phyloP scores from a whole-genome alignment of 148 eudicot genomes.

The Rhododendron simsii region DNA sequence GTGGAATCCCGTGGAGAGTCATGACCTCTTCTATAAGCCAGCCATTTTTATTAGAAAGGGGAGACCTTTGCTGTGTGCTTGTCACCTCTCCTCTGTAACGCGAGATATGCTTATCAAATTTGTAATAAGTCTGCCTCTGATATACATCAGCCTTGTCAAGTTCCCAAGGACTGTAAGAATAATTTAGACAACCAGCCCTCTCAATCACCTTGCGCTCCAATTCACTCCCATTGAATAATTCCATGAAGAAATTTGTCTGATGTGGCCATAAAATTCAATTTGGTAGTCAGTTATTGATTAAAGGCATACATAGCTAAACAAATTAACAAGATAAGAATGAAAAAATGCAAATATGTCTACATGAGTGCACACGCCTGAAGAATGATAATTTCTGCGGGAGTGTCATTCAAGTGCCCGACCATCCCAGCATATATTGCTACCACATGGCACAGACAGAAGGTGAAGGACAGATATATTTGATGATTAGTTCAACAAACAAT shows the following conservation, averaged over 20 bases:
- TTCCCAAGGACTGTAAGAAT: slow-evolving; percentile 87
- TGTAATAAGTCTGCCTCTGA: slow-evolving; percentile 81
- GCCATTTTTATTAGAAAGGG: slow-evolving; percentile 63
- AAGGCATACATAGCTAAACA: background rate
- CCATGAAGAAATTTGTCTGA: slow-evolving; percentile 79
- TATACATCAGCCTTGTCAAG: slow-evolving; percentile 64
- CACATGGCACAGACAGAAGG: background rate
- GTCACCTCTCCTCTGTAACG: slow-evolving; percentile 93
- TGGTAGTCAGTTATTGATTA: background rate
- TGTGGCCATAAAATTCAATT: slow-evolving; percentile 10
- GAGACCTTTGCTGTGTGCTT: slow-evolving; percentile 74
- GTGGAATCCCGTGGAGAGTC: slow-evolving; percentile 92
- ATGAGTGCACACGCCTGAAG: background rate
- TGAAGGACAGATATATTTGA: background rate
- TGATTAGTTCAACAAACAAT: background rate
- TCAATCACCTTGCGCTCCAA: slow-evolving; percentile 74
- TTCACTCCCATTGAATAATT: slow-evolving; percentile 71
- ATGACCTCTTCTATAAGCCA: slow-evolving; percentile 91
- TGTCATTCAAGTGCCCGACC: background rate
- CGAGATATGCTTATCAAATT: slow-evolving; percentile 65
- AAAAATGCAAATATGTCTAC: background rate
- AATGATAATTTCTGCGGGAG: background rate
- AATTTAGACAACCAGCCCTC: slow-evolving; percentile 75
- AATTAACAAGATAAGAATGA: background rate
- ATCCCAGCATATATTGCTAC: background rate